phyloP scores from a whole-genome alignment of 2,329 filamentous ascomycete genomes.

The Diaporthe destruens region DNA sequence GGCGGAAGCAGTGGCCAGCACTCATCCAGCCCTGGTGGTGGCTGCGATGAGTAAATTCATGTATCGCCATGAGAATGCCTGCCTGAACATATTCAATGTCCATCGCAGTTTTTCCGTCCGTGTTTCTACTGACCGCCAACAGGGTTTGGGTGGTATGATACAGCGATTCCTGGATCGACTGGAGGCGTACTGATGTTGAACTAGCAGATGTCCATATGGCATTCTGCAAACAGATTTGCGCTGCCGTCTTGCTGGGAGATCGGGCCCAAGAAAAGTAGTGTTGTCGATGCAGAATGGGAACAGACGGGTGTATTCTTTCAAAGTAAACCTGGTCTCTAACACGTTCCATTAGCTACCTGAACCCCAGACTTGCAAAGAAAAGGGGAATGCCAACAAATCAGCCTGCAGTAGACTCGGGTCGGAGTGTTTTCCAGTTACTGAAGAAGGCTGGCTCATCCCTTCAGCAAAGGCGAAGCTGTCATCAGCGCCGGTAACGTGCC shows the following conservation, averaged over 20 bases:
- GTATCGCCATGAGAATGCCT: background rate
- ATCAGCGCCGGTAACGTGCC: background rate
- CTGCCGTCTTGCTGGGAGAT: background rate
- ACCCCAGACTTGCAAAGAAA: background rate
- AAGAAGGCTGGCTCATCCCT: background rate
- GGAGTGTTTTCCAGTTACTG: background rate
- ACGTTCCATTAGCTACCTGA: background rate
- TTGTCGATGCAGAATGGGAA: constrained; percentile 5
- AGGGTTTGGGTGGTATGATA: background rate
- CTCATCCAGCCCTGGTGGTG: constrained; percentile 4
- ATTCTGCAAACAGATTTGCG: background rate
- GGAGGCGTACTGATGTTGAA: background rate
- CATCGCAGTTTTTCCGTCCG: background rate
- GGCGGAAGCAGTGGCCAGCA: constrained; percentile 1
- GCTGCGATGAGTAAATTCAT: background rate
- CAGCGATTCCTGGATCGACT: background rate
- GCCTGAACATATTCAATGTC: background rate
- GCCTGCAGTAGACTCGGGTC: background rate
- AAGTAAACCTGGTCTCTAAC: background rate
- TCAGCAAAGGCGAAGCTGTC: background rate
- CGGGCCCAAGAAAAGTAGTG: background rate
- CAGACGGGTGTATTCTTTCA: constrained; percentile 9
- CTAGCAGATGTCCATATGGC: constrained; percentile 6
- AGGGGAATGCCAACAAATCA: background rate
- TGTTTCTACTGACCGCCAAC: background rate